A percentile compares a stretch with the other conserved stretches of the same genome.
Conservation (phyloP, 805 yeast species). For the Zygosaccharomyces bailii region DNA sequence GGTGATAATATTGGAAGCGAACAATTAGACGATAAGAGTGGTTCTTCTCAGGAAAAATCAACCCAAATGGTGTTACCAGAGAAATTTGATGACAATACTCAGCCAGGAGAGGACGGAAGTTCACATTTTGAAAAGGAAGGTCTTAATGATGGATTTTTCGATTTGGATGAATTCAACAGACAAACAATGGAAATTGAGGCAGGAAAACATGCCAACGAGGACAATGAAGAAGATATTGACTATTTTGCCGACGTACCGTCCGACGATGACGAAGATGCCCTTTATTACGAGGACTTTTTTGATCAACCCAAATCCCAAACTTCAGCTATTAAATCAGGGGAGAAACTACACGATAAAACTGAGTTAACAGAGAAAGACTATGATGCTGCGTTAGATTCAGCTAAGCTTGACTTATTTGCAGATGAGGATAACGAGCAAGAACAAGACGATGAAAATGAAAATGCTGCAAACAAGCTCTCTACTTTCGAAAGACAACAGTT, state of each 20-base stretch:
- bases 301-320: constrained; percentile 37
- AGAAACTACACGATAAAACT: constrained; percentile 30
- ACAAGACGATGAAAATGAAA: constrained; percentile 27
- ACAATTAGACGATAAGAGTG: neutral
- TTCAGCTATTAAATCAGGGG: constrained; percentile 3
- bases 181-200: constrained; percentile 64
- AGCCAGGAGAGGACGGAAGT: neutral
- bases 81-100: constrained; percentile 30
- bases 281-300: constrained; percentile 66
- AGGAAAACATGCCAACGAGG: constrained; percentile 47
- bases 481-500: constrained; percentile 81
- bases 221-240: constrained; percentile 48
- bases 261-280: constrained; percentile 49
- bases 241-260: constrained; percentile 51
- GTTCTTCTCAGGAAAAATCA: no score
- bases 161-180: constrained; percentile 77
- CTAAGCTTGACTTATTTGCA: constrained; percentile 61
- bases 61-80: no score
- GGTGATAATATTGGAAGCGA: constrained; percentile 33
- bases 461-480: constrained; percentile 44
- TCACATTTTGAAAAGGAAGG: constrained; percentile 51
- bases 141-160: constrained; percentile 78
- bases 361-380: constrained; percentile 59
- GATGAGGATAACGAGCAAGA: constrained; percentile 37
- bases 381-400: constrained; percentile 56